Conservation (phyloP, 768 basidiomycete genomes). For the Tephrocybe rancida region DNA sequence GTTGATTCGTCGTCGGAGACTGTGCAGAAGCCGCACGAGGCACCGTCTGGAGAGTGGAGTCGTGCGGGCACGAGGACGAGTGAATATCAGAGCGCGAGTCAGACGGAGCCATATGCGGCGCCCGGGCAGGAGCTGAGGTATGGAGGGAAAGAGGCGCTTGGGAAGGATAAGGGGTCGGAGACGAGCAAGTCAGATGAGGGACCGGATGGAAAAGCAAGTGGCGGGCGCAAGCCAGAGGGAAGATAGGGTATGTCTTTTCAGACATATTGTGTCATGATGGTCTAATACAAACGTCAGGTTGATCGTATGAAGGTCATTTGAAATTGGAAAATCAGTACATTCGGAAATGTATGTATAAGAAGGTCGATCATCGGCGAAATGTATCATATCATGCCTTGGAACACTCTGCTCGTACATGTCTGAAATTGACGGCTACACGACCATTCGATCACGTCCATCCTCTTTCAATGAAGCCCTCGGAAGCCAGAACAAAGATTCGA, state of each 20-base stretch:
- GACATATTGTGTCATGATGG: neutral
- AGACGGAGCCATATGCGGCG: constrained; percentile 31
- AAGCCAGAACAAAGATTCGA: no score
- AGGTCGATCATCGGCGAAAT: neutral
- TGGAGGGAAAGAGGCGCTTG: constrained; percentile 26
- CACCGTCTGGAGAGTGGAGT: constrained; percentile 49
- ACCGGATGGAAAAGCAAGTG: constrained; percentile 36
- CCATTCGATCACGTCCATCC: no score
- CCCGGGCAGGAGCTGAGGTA: constrained; percentile 31
- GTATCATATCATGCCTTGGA: neutral
- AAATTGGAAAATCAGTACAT: neutral
- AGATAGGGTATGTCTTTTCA: constrained; percentile 6
- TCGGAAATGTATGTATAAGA: neutral
- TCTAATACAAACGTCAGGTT: neutral
- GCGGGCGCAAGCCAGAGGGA: constrained; percentile 35
- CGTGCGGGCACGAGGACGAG: constrained; percentile 39
- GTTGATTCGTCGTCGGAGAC: constrained; percentile 46
- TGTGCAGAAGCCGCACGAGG: constrained; percentile 50
- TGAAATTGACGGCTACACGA: neutral
- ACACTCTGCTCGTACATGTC: neutral
- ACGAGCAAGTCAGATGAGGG: constrained; percentile 35
- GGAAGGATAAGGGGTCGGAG: constrained; percentile 34
- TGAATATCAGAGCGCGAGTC: constrained; percentile 33
- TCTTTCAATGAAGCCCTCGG: no score
- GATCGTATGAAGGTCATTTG: neutral